Evolutionary conservation across 441 rosid species (phyloP), one percentile per base, ranked within the genome.

Genomic region (Populus trichocarpa): DNA sequence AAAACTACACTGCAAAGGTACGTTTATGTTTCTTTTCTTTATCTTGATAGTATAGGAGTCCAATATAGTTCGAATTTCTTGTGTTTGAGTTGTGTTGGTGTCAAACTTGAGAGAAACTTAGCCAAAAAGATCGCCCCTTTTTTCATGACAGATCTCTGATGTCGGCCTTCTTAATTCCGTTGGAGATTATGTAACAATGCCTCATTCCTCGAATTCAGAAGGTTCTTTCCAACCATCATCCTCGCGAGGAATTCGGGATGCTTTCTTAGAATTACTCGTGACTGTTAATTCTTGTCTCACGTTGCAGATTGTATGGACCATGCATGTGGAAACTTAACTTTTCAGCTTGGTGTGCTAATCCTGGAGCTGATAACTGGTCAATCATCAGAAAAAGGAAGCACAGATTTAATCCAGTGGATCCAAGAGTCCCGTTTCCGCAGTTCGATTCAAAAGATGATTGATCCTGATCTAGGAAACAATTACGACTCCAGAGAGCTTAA

Each of bases 351-450:
- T 9, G 87, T 95, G 79, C 87, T 92, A 80, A 88, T 93, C 78
- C 75, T 93, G 79, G 99, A 93, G 85, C 88, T 95, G 61, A 77
- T 95, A 77, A 93, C 99, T 4, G 99, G 99, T 28, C 95, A 91
- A 75, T 92, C 97, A 74, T 90, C 99, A 0, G 96, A 91, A 57
- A 80, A 86, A 69, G 96, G 91, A 69, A 89, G 88, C 40, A 77
- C 81, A 3, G 92, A 90, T 80, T 72, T 93, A 81, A 83, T 93
- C 80, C 87, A 95, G 73, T 93, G 99, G 99, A 90, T 93, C 59
- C 93, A 88, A 81, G 93, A 89, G 78, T 85, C 93, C 36, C 82
- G 88, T 67, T 75, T 90, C 12, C 81, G 89, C 65, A 89, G 84
- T 76, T 93, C 97, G 8, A 87, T 92, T 10, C 88, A 90, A 46